Base-by-base conservation (phyloP, 176 grass and related monocot species). In the Raddia guianensis region DNA sequence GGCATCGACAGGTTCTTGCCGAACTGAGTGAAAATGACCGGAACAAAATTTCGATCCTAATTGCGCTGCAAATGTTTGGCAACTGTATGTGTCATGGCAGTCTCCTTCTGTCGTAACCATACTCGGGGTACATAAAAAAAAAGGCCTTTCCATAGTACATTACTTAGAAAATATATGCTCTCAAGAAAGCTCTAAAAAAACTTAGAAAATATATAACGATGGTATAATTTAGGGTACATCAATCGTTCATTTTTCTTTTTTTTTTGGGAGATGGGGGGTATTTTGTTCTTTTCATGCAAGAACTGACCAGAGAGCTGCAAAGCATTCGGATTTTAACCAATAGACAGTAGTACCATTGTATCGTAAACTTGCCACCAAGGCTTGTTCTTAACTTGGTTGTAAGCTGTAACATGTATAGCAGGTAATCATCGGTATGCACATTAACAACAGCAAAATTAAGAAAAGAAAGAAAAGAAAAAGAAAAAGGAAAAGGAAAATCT, bases 371-470 rank as follows among this genome's bases (percentile, higher is more conserved):
- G 37, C 37, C 2, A 40, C 37, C 37, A 40, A 40, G 37, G 37
- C 2, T 40, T 2, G 37, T 5, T 40, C 37, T 40, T 40, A 40
- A 3, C 37, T 40, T 40, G 37, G 37, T 40, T 35, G 49, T 60
- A 47, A 34, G 42, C 49, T 63, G 14, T 79, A 46, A 67, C 21
- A 66, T 14, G 61, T 53, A 37, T 79, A 46, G 60, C 21, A 66
- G n/a, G 61, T 53, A 21, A 44, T 50, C 71, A 65, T 44, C 71
- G 14, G 0, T 90, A 82, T 90, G 50, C 78, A 86, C 73, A 78
- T 40, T 75, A 80, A 64, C 70, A 64, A 49, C n/a, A 34, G 15
- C 37, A 40, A 40, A 40, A 40, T 40, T 40, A 68, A 8, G 3
- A 67, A 54, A 7, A 51, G 5, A 2, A 58, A 40, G 11, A 35